These are phyloP conservation scores for Sphagnum tenellum DNA, from an alignment of 225 moss, liverwort and hornwort species.

Conservation along the genomic window DNA sequence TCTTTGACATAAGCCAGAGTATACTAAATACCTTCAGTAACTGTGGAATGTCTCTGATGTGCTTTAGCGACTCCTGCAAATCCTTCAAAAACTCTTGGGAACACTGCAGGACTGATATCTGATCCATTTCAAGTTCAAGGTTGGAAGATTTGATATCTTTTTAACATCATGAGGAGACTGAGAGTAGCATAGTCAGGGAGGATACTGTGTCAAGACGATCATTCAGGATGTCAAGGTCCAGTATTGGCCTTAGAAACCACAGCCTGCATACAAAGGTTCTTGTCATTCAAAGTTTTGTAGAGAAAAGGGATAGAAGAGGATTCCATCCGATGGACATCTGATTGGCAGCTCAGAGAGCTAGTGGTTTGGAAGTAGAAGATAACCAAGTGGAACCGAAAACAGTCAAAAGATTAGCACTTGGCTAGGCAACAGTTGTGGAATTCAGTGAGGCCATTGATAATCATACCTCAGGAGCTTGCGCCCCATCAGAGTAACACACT, in stretches of 20 bases:
- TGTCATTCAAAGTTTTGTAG: not conserved
- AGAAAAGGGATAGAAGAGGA: not conserved
- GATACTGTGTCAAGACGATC: conserved; percentile 95
- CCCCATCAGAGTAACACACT: conserved; percentile 81
- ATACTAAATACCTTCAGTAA: conserved; percentile 60
- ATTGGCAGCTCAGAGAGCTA: too few relatives aligned
- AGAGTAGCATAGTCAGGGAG: conserved; percentile 4
- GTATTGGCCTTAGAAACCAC: conserved; percentile 90
- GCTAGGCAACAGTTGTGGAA: too few relatives aligned
- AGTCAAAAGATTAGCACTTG: too few relatives aligned
- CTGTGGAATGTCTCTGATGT: conserved; percentile 70
- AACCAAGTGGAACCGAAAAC: not conserved
- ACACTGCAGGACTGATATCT: conserved; percentile 65
- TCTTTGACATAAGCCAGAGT: too few relatives aligned
- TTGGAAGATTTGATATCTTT: too few relatives aligned
- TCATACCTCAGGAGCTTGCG: conserved; percentile 73
- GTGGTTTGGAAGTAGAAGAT: too few relatives aligned
- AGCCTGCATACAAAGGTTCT: conserved; percentile 30
- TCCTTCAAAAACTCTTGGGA: conserved; percentile 64
- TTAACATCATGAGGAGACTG: too few relatives aligned
- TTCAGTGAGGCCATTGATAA: not conserved
- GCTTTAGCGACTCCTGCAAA: conserved; percentile 49
- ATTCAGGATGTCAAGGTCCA: conserved; percentile 64
- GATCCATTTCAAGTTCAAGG: not conserved
- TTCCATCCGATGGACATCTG: too few relatives aligned